Evolutionary conservation across 2,329 filamentous ascomycete genomes (phyloP).

Genomic region (Zalaria sp.): DNA sequence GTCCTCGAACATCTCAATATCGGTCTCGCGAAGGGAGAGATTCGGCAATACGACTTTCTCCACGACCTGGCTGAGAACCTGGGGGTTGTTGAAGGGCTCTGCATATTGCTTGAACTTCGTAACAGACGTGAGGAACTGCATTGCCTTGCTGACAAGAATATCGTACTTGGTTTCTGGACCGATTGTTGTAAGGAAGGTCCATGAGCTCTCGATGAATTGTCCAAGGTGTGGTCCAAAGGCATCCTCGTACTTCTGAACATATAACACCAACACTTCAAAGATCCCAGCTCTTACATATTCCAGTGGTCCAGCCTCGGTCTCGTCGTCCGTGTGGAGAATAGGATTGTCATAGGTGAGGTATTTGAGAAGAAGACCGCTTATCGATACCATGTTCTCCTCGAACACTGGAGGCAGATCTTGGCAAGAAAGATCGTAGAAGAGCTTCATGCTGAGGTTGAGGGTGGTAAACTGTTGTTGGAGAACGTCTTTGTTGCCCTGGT

Average conservation of each 20-base stretch:
- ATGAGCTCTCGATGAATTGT: slow-evolving; percentile 79
- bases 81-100: slow-evolving; percentile 69
- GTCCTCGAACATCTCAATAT: slow-evolving; percentile 92
- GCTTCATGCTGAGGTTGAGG: slow-evolving; percentile 76
- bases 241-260: slow-evolving; percentile 89
- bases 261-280: slow-evolving; percentile 79
- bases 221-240: slow-evolving; percentile 70
- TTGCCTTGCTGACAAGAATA: slow-evolving; percentile 79
- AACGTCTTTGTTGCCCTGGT: slow-evolving; percentile 58
- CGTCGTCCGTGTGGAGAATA: slow-evolving; percentile 71
- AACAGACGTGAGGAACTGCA: slow-evolving; percentile 88
- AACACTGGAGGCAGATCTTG: slow-evolving; percentile 92
- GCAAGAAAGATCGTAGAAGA: slow-evolving; percentile 92
- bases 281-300: slow-evolving; percentile 89
- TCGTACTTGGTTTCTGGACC: slow-evolving; percentile 88
- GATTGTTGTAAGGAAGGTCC: slow-evolving; percentile 77
- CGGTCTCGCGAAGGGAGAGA: slow-evolving; percentile 78
- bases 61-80: slow-evolving; percentile 70
- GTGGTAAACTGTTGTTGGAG: slow-evolving; percentile 72
- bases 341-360: slow-evolving; percentile 83
- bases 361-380: slow-evolving; percentile 74
- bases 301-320: slow-evolving; percentile 70
- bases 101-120: slow-evolving; percentile 67
- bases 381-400: slow-evolving; percentile 68
- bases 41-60: slow-evolving; percentile 95